These are phyloP conservation scores for Orbilia javanica DNA, from an alignment of 2,329 filamentous ascomycete genomes.

Conservation along the genomic window DNA sequence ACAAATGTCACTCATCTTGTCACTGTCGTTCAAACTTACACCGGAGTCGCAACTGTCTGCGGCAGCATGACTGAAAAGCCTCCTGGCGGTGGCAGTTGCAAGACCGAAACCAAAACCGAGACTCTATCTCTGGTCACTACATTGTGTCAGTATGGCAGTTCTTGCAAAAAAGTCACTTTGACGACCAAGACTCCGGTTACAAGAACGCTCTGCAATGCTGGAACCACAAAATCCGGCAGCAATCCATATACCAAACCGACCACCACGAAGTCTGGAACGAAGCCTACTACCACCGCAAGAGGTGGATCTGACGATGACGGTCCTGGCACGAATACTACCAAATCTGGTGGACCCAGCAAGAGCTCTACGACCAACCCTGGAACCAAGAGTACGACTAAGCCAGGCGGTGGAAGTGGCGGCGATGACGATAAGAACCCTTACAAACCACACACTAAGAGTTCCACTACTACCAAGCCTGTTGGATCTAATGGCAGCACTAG, in stretches of 20 bases:
- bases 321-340: not conserved
- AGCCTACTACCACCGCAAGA: not conserved
- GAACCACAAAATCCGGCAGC: not conserved
- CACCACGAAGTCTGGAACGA: not conserved
- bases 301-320: not conserved
- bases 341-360: too few species aligned
- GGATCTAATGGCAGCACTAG: too few species aligned
- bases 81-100: not conserved
- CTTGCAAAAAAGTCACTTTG: not conserved
- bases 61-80: not conserved
- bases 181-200: not conserved
- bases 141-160: not conserved
- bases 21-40: constrained; percentile 1
- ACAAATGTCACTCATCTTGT: not conserved
- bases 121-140: not conserved
- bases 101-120: not conserved
- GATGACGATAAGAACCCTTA: too few species aligned
- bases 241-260: not conserved
- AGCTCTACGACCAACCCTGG: not conserved
- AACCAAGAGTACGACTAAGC: too few species aligned
- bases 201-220: not conserved
- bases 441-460: not conserved
- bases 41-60: not conserved
- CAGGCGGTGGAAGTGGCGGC: too few species aligned
- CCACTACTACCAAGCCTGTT: too few species aligned